Evolutionary conservation across 2,329 filamentous ascomycete species (phyloP).

Genomic region (Tolypocladium ophioglossoides): DNA sequence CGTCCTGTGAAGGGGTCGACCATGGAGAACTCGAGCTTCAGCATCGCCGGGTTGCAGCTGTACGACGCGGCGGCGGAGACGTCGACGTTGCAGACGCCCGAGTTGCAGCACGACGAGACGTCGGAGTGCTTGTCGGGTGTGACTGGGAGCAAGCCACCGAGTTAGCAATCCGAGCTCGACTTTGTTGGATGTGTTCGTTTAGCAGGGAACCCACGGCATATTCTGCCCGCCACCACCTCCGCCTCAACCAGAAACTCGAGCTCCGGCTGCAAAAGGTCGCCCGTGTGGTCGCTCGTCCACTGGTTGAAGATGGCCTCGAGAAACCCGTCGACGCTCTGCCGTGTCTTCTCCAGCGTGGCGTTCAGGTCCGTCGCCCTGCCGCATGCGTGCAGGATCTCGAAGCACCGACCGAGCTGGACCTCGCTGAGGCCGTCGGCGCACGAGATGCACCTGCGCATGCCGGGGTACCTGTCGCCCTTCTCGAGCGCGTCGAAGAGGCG

Average conservation of each 20-base stretch:
- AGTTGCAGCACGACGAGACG: conserved; percentile 8
- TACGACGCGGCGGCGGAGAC: conserved; percentile 17
- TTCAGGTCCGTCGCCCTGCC: conserved; percentile 13
- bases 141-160: background rate
- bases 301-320: conserved; percentile 18
- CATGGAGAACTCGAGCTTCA: conserved; percentile 16
- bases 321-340: conserved; percentile 20
- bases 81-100: conserved; percentile 6
- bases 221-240: conserved; percentile 12
- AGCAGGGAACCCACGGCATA: conserved; percentile 15
- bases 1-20: conserved; percentile 9
- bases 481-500: conserved; percentile 15
- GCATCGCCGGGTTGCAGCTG: conserved; percentile 14
- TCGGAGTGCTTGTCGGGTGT: conserved; percentile 1
- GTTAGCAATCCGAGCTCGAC: background rate
- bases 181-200: too few species aligned
- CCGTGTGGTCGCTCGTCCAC: conserved; percentile 10
- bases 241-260: conserved; percentile 19
- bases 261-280: conserved; percentile 8
- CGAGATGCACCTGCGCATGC: conserved; percentile 8
- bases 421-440: conserved; percentile 16
- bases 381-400: conserved; percentile 22
- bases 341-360: conserved; percentile 12
- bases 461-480: conserved; percentile 8
- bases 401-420: conserved; percentile 16